Evolutionary conservation across 1,284 basidiomycete species (phyloP).

Genomic region (Ceraceosorus guamensis): DNA sequence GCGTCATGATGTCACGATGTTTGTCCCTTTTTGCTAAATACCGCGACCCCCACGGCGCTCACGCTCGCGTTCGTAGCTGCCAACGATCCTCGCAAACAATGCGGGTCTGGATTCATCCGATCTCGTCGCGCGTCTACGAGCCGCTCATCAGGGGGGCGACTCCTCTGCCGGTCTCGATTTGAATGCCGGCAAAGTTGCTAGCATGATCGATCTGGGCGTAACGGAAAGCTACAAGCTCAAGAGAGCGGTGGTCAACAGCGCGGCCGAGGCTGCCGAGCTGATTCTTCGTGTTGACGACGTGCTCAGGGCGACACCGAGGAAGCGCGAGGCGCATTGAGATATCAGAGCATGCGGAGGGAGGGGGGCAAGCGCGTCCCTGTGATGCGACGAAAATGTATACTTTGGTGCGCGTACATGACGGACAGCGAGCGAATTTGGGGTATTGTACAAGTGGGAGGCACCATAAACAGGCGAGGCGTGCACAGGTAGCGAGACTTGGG

Average conservation of each 20-base stretch:
- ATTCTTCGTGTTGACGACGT: constrained; percentile 75
- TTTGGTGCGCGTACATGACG: no score
- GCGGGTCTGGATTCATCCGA: constrained; percentile 97
- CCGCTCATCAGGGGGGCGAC: constrained; percentile 87
- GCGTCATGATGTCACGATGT: background rate
- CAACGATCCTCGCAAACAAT: constrained; percentile 93
- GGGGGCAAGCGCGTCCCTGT: no score
- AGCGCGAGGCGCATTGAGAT: constrained; percentile 53
- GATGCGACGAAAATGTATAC: no score
- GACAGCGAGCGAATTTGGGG: no score
- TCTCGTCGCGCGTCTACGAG: constrained; percentile 78
- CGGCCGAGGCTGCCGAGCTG: constrained; percentile 97
- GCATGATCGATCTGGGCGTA: constrained; percentile 79
- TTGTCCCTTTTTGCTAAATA: background rate
- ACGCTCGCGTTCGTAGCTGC: constrained; percentile 56
- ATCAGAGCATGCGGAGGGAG: no score
- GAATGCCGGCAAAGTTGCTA: constrained; percentile 73
- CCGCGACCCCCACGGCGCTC: background rate
- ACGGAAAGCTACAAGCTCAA: constrained; percentile 98
- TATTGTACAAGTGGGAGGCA: no score
- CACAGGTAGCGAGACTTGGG: no score
- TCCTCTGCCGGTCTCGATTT: constrained; percentile 83
- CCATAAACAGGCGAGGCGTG: no score
- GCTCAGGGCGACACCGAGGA: constrained; percentile 56
- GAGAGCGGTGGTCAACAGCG: constrained; percentile 84